phyloP scores from a whole-genome alignment of 768 basidiomycete genomes.

The Rhizopogon vulgaris region DNA sequence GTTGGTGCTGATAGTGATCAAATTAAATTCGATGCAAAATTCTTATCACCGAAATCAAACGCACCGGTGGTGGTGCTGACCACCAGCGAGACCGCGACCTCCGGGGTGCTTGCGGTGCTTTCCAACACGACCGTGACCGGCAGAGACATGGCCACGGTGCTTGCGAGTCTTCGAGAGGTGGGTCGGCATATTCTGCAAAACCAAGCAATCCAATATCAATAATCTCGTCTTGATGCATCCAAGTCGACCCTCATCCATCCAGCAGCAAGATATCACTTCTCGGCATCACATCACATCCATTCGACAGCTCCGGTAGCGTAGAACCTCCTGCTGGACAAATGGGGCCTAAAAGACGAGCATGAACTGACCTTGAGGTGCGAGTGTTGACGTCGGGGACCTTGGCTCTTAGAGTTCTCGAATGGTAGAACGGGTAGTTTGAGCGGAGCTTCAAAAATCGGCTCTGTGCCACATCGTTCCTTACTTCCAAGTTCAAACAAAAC shows the following conservation, averaged over 20 bases:
- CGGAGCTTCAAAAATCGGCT: constrained; percentile 22
- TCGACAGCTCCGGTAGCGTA: constrained; percentile 4
- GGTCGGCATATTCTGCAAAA: constrained; percentile 77
- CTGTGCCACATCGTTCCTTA: constrained; percentile 15
- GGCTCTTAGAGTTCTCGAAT: neutral
- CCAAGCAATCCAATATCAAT: constrained; percentile 14
- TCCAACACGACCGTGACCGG: constrained; percentile 99
- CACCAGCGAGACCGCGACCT: constrained; percentile 99
- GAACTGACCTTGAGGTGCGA: constrained; percentile 66
- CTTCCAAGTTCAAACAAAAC: constrained; percentile 11
- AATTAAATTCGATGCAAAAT: neutral
- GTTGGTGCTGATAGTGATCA: constrained; percentile 62
- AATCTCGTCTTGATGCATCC: constrained; percentile 25
- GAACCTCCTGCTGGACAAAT: constrained; percentile 14
- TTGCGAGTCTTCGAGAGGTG: constrained; percentile 96
- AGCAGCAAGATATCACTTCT: constrained; percentile 30
- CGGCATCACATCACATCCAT: constrained; percentile 13
- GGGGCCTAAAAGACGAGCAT: constrained; percentile 16
- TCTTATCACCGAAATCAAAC: constrained; percentile 22
- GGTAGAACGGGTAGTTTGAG: constrained; percentile 4
- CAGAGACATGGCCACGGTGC: constrained; percentile 98
- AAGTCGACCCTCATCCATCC: constrained; percentile 42
- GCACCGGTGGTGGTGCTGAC: constrained; percentile 97
- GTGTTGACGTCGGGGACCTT: constrained; percentile 37
- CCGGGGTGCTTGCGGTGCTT: constrained; percentile 99